Base-by-base conservation (phyloP, 2,329 filamentous ascomycete species). In the Madurella mycetomatis region DNA sequence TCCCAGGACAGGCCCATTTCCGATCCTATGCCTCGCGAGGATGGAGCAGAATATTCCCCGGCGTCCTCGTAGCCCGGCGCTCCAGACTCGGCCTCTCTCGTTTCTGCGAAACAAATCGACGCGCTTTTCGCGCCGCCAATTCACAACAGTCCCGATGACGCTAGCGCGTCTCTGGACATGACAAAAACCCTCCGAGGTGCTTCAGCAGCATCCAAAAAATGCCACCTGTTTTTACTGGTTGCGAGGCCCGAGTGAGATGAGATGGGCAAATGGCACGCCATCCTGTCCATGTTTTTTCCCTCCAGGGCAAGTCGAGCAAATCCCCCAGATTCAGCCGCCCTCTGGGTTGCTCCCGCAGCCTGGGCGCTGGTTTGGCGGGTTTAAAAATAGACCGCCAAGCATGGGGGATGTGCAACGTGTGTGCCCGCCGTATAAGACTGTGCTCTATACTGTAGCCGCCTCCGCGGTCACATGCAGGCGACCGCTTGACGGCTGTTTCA, bases 371-470 rank as follows among this genome's bases (percentile, higher is more conserved):
- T 25, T 37, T 37, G 34, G 34, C 13, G 42, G 42, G 15, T 44
- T 53, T 49, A 53, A 57, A 60, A 60, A 60, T 60, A 60, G 57
- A 51, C 51, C 30, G 57, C 57, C 54, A 59, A 59, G 57, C 31
- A 41, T 49, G 19, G 45, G n/a, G 44, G 37, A 50, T 9, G 31
- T 39, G 41, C 40, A 46, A 32, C 32, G 25, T 37, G 34, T 37
- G 34, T 37, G 34, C 12, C 32, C 4, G 13, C 18, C 15, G 25
- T 9, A 37, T n/a, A 13, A 15, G 19, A 18, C 9, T 12, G 31
- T 44, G 32, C 30, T 18, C 16, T 12, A 41, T 7, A 47, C 47
- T 31, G 56, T 49, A 32, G 15, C 7, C 47, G 25, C 5, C 30
- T 8, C n/a, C 9, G 25, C 30, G 16, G 47, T 50, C 47, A 50